Evolutionary conservation across 352 stramenopile genomes (phyloP), one percentile per base, ranked within the genome.

Genomic region (Phytophthora citricola): DNA sequence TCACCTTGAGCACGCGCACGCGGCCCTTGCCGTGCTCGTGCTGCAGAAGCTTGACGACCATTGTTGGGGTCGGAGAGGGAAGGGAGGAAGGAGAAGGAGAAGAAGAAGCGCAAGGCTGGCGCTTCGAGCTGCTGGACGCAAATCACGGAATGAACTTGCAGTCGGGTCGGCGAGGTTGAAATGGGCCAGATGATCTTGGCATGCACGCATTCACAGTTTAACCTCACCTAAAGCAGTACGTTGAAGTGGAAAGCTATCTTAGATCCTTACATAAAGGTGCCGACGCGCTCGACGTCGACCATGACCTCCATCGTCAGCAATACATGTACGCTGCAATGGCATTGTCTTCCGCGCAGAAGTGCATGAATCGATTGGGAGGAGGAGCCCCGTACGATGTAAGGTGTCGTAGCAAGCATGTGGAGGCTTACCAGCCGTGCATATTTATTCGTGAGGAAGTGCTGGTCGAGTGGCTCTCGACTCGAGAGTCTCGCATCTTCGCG

Each of bases 21-120:
- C 86, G 83, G 69, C 90, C 90, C 71, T 97, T 97, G 63, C 90
- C 90, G 70, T 97, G 90, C 58, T 91, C 82, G 49, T 90, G 80
- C 3, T 76, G 72, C 63, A 85, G 55, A 29, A 93, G 78, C 61
- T 90, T 89, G 60, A 93, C 81, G 22, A 85, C 78, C 85, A 93
- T 93, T 34, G 17, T 57, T 2, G 70, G 14, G 20, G 5, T 3
- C 6, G 38, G 15, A 14, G n/a, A 15, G 24, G 36, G 31, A 36
- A 4, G 9, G 9, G 10, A 9, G 4, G n/a, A 4, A 20, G 17
- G 17, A 20, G 12, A 2, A 20, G 24, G 50, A 32, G 20, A 24
- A 34, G 34, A 31, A 5, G n/a, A n/a, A 27, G 47, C 9, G 4
- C 38, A 9, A 43, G n/a, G 22, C 31, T 49, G 41, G 49, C 47